phyloP scores from a whole-genome alignment of 2,329 filamentous ascomycete genomes.

The Microdochium paspali region DNA sequence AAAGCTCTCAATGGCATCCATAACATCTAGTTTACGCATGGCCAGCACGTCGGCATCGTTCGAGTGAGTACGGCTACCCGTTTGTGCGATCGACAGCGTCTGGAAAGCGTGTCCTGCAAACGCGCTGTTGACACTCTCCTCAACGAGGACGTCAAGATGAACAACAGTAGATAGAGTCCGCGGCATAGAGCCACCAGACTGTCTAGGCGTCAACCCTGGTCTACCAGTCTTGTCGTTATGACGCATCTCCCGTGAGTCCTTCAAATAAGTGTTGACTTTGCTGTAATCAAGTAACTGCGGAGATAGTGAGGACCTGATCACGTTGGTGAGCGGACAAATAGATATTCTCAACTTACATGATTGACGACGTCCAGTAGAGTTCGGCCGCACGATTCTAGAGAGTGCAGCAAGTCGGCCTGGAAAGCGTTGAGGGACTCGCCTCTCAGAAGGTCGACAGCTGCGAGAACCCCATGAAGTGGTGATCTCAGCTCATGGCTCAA shows the following conservation, averaged over 20 bases:
- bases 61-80: background rate
- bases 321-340: background rate
- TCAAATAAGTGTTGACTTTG: background rate
- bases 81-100: background rate
- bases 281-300: background rate
- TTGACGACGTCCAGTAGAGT: conserved; percentile 34
- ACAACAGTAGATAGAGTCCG: background rate
- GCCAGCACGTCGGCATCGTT: background rate
- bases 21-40: background rate
- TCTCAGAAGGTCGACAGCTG: conserved; percentile 40
- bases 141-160: conserved; percentile 18
- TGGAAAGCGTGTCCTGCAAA: conserved; percentile 33
- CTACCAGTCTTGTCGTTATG: background rate
- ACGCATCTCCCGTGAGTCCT: background rate
- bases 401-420: conserved; percentile 36
- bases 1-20: background rate
- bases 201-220: background rate
- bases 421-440: conserved; percentile 37
- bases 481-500: conserved; percentile 53
- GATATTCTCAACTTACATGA: conserved; percentile 22
- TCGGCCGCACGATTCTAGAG: conserved; percentile 39
- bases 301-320: background rate
- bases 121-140: conserved; percentile 37
- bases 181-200: background rate
- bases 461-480: conserved; percentile 50